phyloP scores from a whole-genome alignment of 2,329 filamentous ascomycete genomes.

The Penicillium brevicompactum region DNA sequence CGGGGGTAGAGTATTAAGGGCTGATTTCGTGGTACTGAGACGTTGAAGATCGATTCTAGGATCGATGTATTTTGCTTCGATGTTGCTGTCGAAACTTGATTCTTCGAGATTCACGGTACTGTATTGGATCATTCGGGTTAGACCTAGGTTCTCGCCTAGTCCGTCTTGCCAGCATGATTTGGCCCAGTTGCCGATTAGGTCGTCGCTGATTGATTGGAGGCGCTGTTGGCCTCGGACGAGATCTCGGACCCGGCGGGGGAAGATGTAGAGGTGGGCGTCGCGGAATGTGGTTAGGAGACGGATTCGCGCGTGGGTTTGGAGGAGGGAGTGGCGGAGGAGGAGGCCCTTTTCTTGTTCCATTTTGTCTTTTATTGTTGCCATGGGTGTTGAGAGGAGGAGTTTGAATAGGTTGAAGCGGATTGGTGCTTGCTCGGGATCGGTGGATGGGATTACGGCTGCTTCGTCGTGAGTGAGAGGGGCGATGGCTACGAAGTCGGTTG shows the following conservation, averaged over 20 bases:
- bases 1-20: neutral
- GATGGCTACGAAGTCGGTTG: constrained; percentile 1
- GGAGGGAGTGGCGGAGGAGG: neutral
- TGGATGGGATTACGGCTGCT: neutral
- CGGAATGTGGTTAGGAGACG: constrained; percentile 1
- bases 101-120: neutral
- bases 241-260: constrained; percentile 2
- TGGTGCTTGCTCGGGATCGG: neutral
- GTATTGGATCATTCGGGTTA: neutral
- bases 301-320: neutral
- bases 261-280: constrained; percentile 6
- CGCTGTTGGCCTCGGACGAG: neutral
- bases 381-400: constrained; percentile 1
- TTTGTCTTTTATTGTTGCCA: constrained; percentile 4
- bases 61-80: neutral
- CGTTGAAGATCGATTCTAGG: neutral
- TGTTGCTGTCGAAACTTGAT: neutral
- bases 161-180: constrained; percentile 5
- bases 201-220: constrained; percentile 1
- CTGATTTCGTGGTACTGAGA: neutral
- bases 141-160: constrained; percentile 1
- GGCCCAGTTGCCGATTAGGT: constrained; percentile 1
- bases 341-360: neutral
- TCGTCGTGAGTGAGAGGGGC: neutral
- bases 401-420: constrained; percentile 2